Evolutionary conservation across 805 yeast species (phyloP).

Genomic region (Clavispora phyllophila): DNA sequence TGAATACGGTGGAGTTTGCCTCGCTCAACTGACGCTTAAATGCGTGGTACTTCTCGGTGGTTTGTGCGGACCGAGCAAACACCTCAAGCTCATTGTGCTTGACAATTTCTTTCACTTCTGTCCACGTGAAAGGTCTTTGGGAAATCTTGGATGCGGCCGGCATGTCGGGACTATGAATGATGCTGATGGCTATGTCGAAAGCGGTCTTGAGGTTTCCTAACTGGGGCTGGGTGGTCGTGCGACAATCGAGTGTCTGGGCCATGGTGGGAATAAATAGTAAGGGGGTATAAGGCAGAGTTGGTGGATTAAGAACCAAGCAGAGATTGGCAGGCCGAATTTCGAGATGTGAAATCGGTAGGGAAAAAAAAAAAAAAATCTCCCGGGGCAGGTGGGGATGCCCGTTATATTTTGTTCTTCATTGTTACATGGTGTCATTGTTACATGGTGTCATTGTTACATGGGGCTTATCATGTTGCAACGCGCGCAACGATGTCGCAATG

Average conservation of each 20-base stretch:
- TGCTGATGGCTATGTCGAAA: constrained; percentile 5
- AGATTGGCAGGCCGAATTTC: no score
- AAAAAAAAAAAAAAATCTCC: no score
- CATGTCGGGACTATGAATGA: constrained; percentile 29
- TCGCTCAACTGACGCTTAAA: constrained; percentile 40
- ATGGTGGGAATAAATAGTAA: not conserved
- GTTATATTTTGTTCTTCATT: no score
- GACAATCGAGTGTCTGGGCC: not conserved
- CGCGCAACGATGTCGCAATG: not conserved
- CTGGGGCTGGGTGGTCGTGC: not conserved
- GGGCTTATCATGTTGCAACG: not conserved
- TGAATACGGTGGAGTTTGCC: constrained; percentile 38
- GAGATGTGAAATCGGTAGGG: no score
- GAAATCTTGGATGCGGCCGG: constrained; percentile 33
- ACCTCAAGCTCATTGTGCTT: constrained; percentile 38
- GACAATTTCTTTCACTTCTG: constrained; percentile 34
- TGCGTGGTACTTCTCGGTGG: constrained; percentile 38
- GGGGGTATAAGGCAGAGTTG: not conserved
- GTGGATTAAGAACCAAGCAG: no score
- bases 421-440: not conserved
- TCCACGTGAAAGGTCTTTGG: constrained; percentile 44
- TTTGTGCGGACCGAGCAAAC: constrained; percentile 45
- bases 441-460: not conserved
- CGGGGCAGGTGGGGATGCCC: no score
- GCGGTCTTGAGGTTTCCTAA: not conserved